These are phyloP conservation scores for Rhinocladiella mackenziei DNA, from an alignment of 2,329 filamentous ascomycete species.

Conservation along the genomic window DNA sequence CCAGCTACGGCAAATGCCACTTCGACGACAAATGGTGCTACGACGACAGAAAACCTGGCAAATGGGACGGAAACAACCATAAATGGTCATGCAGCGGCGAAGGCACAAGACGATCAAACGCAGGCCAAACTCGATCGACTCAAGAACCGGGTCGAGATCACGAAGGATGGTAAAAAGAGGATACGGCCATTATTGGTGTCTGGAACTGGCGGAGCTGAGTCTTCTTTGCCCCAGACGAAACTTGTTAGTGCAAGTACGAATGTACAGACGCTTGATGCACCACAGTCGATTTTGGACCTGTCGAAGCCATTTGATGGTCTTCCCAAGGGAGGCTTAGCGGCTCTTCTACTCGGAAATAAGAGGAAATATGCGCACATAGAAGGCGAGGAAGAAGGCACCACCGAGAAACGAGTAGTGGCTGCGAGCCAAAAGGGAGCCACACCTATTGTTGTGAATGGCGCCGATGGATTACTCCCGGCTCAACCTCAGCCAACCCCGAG, in stretches of 20 bases:
- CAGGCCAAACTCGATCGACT: slow-evolving; percentile 62
- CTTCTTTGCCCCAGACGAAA: slow-evolving; percentile 82
- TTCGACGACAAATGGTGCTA: slow-evolving; percentile 44
- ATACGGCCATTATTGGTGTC: slow-evolving; percentile 90
- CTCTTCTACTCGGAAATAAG: slow-evolving; percentile 89
- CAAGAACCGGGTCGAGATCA: slow-evolving; percentile 89
- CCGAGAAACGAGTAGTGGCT: slow-evolving; percentile 57
- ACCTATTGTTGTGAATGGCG: slow-evolving; percentile 70
- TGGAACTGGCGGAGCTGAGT: slow-evolving; percentile 78
- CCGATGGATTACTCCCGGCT: slow-evolving; percentile 74
- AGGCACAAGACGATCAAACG: slow-evolving; percentile 49
- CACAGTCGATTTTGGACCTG: slow-evolving; percentile 79
- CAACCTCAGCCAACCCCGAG: slow-evolving; percentile 56
- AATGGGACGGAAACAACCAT: slow-evolving; percentile 34
- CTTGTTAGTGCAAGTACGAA: slow-evolving; percentile 71
- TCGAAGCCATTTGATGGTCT: slow-evolving; percentile 92
- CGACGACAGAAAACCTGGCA: slow-evolving; percentile 35
- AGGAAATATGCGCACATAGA: slow-evolving; percentile 72
- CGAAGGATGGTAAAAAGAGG: slow-evolving; percentile 94
- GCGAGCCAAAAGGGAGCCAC: slow-evolving; percentile 64
- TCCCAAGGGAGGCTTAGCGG: slow-evolving; percentile 79
- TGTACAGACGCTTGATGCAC: slow-evolving; percentile 43
- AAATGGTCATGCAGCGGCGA: slow-evolving; percentile 29
- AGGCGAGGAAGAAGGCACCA: slow-evolving; percentile 65
- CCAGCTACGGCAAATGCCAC: slow-evolving; percentile 34